phyloP scores from a whole-genome alignment of 306 rosid genomes.

The Luffa aegyptiaca region DNA sequence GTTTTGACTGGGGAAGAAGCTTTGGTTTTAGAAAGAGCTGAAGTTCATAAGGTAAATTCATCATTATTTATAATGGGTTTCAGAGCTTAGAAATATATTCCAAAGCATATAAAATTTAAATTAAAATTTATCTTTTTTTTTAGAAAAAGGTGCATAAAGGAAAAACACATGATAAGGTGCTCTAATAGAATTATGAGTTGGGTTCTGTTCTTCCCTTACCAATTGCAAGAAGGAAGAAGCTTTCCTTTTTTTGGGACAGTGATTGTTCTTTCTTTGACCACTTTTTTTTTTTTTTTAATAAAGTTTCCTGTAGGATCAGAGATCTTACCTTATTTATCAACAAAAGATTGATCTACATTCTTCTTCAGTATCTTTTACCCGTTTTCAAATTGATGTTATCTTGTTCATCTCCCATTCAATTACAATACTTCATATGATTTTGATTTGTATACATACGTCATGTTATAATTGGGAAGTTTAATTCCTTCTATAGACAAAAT shows the following conservation, averaged over 20 bases:
- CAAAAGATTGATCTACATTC: neutral
- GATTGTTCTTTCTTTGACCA: slow-evolving; percentile 26
- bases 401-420: neutral
- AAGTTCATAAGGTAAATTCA: slow-evolving; percentile 7
- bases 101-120: neutral
- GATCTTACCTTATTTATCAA: slow-evolving; percentile 9
- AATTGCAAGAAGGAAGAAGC: slow-evolving; percentile 28
- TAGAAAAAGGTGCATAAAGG: slow-evolving; percentile 13
- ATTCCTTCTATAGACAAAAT: neutral
- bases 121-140: neutral
- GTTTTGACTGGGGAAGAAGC: slow-evolving; percentile 3
- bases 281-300: slow-evolving; percentile 28
- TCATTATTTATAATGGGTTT: slow-evolving; percentile 34
- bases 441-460: neutral
- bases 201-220: slow-evolving; percentile 29
- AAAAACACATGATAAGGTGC: slow-evolving; percentile 24
- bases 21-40: slow-evolving; percentile 13
- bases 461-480: neutral
- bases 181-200: slow-evolving; percentile 9
- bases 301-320: neutral
- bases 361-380: neutral
- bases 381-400: neutral
- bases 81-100: slow-evolving; percentile 12
- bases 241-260: slow-evolving; percentile 20
- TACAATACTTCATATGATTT: neutral